A percentile compares a stretch with the other conserved stretches of the same genome.
Conservation (phyloP, 345 rosid genomes). For the Corymbia maculata region DNA sequence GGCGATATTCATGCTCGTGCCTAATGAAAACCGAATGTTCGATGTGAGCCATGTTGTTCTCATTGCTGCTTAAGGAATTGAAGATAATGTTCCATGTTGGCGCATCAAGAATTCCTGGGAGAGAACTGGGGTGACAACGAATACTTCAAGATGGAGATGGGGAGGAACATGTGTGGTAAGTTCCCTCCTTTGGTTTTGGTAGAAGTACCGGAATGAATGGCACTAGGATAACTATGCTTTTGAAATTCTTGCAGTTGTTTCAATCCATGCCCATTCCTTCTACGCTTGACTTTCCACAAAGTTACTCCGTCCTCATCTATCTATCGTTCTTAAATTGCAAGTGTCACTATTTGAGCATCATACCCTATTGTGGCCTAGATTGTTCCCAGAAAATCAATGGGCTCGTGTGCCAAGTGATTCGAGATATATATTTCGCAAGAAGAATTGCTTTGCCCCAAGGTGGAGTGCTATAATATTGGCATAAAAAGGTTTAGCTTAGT, state of each 20-base stretch:
- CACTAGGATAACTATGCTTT: not conserved
- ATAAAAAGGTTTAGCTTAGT: not conserved
- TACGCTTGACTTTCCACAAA: not conserved
- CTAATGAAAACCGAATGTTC: not conserved
- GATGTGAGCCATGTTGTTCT: conserved; percentile 97
- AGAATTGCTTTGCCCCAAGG: not conserved
- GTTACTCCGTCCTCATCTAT: not conserved
- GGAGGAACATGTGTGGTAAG: conserved; percentile 98
- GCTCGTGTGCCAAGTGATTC: not conserved
- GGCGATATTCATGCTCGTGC: not conserved
- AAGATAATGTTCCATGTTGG: conserved; percentile 78
- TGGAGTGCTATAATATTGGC: not conserved
- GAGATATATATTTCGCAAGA: not conserved
- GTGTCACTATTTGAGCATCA: conserved; percentile 66
- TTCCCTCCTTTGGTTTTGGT: not conserved
- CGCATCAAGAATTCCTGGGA: conserved; percentile 93
- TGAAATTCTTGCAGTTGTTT: not conserved
- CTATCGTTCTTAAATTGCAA: not conserved
- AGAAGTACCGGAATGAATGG: not conserved
- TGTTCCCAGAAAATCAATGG: not conserved
- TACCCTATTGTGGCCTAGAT: not conserved
- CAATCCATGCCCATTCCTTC: not conserved
- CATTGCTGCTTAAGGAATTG: conserved; percentile 90
- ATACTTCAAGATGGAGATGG: conserved; percentile 91
- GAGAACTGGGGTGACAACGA: conserved; percentile 69